Base-by-base conservation (phyloP, 495 filamentous ascomycete genomes). In the Trichoderma parareesei region DNA sequence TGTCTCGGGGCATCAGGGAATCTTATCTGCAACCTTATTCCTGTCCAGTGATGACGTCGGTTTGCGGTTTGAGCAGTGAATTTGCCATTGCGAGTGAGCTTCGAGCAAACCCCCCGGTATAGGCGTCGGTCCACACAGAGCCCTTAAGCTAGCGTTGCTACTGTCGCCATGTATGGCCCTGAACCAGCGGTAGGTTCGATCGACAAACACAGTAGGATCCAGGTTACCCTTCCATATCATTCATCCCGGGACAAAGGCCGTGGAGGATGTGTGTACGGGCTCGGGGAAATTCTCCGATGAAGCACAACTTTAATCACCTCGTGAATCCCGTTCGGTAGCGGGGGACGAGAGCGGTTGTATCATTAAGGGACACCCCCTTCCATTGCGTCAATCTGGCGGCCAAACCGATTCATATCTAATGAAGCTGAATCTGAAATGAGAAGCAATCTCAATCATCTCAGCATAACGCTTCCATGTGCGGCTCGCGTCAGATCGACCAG, bases 221-320 rank as follows among this genome's bases (percentile, higher is more conserved):
- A 18, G 33, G 13, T 18, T 14, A 5, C 5, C 44, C 11, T 57
- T 9, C 53, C 20, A 57, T 57, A 27, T 13, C 27, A 57, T 48
- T 27, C 53, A 57, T 14, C 11, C 14, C 16, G 37, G 14, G 4
- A 37, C 27, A 3, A 35, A 57, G 27, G 11, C 11, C 35, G 53
- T 14, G 53, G 14, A 37, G 53, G 9, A 57, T 37, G 27, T 37
- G 53, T 14, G 53, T 57, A 57, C 53, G 37, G 53, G 16, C 27
- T 57, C 27, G 53, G 53, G 53, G 53, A 57, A 57, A 57, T 57
- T 57, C 53, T 57, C 53, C 53, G 53, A 57, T 57, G 53, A 33
- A 35, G 53, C 53, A 57, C 53, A 57, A 37, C 27, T 57, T 33
- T 11, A 57, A 13, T 57, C 33, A 35, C 27, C 20, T 57, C 11